These are phyloP conservation scores for Saccharomyces hybrid DNA, from an alignment of 1,139 yeast species.

Conservation along the genomic window DNA sequence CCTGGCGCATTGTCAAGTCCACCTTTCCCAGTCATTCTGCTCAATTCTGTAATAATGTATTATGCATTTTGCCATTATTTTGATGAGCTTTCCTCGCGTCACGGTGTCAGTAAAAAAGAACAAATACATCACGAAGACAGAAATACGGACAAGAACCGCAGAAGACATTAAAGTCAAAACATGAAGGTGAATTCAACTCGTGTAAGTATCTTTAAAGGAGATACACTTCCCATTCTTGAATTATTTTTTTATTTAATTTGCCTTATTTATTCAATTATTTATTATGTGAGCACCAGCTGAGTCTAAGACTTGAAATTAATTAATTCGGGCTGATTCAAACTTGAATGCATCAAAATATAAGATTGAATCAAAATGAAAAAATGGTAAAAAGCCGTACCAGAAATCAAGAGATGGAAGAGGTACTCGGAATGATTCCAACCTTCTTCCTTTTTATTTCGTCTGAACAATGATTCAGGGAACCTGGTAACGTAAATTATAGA, in stretches of 20 bases:
- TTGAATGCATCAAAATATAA: conserved; percentile 19
- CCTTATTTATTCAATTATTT: background rate
- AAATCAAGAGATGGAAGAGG: conserved; percentile 67
- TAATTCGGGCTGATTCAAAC: conserved; percentile 4
- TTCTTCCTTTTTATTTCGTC: background rate
- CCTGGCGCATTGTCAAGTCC: background rate
- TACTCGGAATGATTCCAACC: background rate
- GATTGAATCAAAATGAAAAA: conserved; percentile 52
- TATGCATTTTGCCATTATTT: background rate
- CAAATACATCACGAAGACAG: background rate
- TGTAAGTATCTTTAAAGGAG: background rate
- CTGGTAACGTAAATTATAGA: background rate
- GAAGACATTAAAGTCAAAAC: background rate
- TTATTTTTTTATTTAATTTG: background rate
- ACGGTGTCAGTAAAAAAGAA: background rate
- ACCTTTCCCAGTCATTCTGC: background rate
- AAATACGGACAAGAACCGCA: background rate
- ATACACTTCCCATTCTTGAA: background rate
- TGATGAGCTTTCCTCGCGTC: background rate
- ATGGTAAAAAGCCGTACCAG: conserved; percentile 72
- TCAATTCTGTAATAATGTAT: background rate
- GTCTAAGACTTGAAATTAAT: background rate
- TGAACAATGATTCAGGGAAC: background rate
- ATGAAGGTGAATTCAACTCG: background rate
- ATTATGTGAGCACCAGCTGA: background rate